Base-by-base conservation (phyloP, 2,329 filamentous ascomycete genomes). In the Colletotrichum lentis region DNA sequence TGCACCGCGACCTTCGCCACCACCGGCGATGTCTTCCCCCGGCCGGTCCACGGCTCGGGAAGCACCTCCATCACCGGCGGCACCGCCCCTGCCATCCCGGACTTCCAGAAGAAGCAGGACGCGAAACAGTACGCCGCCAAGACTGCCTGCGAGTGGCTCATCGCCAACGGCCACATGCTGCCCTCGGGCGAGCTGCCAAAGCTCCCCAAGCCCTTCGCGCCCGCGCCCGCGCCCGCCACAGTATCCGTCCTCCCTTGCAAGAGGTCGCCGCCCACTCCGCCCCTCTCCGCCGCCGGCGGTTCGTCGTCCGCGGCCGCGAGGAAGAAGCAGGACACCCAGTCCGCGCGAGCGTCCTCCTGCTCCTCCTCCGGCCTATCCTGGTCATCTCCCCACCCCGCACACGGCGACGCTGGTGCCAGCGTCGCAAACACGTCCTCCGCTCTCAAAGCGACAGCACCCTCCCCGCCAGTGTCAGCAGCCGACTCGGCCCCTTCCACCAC, bases 121-220 rank as follows among this genome's bases (percentile, higher is more conserved):
- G 85, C 86, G 27, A 87, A 85, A 74, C 78, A 82, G 69, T 86
- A 83, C 70, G 85, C 86, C 0, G 84, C 85, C 24, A 81, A 80
- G 71, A 80, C 78, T 14, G 84, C 84, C 27, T 71, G 82, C 24
- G 74, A 79, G 8, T 85, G 79, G 76, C 76, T 86, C 18, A 72
- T 74, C 22, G 62, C 46, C 3, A 68, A 74, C 27, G 72, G 72
- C 10, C 68, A 71, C 39, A 78, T 81, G 74, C 72, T 72, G 1
- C 35, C 66, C 1, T 68, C 74, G 53, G 73, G 73, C 37, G 37
- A 57, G 10, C 69, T 67, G 24, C 69, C 73, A 16, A 64, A 60
- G 37, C 72, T 73, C 37, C 58, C 65, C 8, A 72, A 70, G 67
- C 2, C 50, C 4, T 71, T 66, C 5, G 52, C 54, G 12, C 46